These are phyloP conservation scores for Dictyostelium capitatum DNA, from an alignment of 78 protist species.

Conservation along the genomic window DNA sequence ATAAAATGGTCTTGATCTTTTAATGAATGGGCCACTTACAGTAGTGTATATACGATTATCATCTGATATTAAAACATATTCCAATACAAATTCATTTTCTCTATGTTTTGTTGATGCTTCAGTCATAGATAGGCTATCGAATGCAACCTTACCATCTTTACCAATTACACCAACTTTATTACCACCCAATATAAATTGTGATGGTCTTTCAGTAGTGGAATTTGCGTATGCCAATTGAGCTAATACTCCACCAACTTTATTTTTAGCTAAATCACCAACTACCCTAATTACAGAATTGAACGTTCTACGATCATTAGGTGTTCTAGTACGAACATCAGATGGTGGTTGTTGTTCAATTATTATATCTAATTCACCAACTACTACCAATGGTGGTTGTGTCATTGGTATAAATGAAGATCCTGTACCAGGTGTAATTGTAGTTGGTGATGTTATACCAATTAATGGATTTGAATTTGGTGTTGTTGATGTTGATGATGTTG, in stretches of 20 bases:
- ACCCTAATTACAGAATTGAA: constrained; percentile 62
- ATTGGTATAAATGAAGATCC: neutral
- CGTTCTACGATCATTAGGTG: constrained; percentile 74
- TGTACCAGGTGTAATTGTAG: constrained; percentile 23
- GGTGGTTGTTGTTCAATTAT: constrained; percentile 79
- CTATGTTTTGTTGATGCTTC: constrained; percentile 81
- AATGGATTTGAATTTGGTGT: constrained; percentile 13
- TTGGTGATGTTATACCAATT: neutral
- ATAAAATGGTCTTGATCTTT: constrained; percentile 81
- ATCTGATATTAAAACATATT: constrained; percentile 41
- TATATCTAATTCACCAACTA: constrained; percentile 40
- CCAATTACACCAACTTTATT: constrained; percentile 66
- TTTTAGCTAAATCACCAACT: constrained; percentile 56
- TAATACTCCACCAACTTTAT: constrained; percentile 48
- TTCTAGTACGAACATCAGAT: constrained; percentile 66
- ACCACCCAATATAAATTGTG: constrained; percentile 81
- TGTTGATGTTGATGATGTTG: neutral
- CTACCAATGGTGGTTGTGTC: constrained; percentile 11
- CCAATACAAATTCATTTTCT: constrained; percentile 75
- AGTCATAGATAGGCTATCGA: constrained; percentile 80
- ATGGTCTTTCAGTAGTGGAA: constrained; percentile 39
- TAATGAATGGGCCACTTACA: constrained; percentile 33
- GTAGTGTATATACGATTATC: constrained; percentile 48
- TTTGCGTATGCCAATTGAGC: constrained; percentile 68
- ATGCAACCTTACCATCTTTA: constrained; percentile 75